phyloP scores from a whole-genome alignment of 768 basidiomycete genomes.

The Kwoniella newhampshirensis region DNA sequence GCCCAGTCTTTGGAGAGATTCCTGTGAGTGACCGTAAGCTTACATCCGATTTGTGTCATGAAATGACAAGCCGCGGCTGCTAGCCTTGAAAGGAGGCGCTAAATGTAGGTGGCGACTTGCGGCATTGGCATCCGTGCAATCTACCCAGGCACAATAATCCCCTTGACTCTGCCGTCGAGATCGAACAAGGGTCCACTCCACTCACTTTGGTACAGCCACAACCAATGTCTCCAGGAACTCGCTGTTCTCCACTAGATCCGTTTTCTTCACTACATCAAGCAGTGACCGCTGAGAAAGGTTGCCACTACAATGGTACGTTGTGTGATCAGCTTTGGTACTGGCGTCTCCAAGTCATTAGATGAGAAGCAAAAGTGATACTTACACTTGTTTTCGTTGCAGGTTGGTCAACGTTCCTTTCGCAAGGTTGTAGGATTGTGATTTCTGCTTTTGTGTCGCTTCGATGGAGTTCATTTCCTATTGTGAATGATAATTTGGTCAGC shows the following conservation, averaged over 20 bases:
- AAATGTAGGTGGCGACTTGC: no score
- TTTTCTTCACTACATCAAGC: slow-evolving; percentile 75
- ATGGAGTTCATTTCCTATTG: slow-evolving; percentile 87
- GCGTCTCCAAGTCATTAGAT: not conserved
- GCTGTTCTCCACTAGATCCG: slow-evolving; percentile 80
- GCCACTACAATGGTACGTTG: slow-evolving; percentile 61
- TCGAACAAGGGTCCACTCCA: no score
- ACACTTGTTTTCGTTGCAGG: slow-evolving; percentile 94
- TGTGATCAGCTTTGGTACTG: slow-evolving; percentile 3
- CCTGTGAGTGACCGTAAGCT: slow-evolving; percentile 56
- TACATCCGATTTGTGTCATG: no score
- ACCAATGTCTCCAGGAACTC: slow-evolving; percentile 91
- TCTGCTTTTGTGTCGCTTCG: slow-evolving; percentile 89
- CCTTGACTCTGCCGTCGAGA: no score
- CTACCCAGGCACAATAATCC: no score
- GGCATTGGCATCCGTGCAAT: no score
- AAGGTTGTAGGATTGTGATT: slow-evolving; percentile 85
- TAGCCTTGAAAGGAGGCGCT: no score
- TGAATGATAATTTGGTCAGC: slow-evolving; percentile 15
- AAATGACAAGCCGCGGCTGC: no score
- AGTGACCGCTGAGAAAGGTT: slow-evolving; percentile 90
- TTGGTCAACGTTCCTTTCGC: slow-evolving; percentile 88
- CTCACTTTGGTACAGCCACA: slow-evolving; percentile 91
- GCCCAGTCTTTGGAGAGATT: slow-evolving; percentile 84
- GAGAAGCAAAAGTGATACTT: slow-evolving; percentile 49